These are phyloP conservation scores for Yamadazyma laniorum DNA, from an alignment of 805 yeast species.

Conservation along the genomic window DNA sequence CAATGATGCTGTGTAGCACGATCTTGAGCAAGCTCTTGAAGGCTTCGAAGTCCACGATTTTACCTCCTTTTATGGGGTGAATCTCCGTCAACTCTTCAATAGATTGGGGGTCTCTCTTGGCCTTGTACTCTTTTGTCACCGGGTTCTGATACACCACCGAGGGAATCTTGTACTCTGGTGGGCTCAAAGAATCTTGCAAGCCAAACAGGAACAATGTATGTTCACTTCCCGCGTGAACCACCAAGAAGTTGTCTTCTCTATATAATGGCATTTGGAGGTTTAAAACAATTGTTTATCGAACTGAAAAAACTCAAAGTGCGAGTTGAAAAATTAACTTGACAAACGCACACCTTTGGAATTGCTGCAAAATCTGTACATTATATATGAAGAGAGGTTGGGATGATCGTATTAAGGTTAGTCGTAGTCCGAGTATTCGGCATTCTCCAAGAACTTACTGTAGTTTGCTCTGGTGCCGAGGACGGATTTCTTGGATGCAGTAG, in stretches of 20 bases:
- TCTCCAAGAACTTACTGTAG: conserved; percentile 37
- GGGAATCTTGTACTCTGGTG: conserved; percentile 77
- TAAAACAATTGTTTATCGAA: conserved; percentile 1
- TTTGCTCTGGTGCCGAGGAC: conserved; percentile 41
- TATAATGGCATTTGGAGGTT: conserved; percentile 44
- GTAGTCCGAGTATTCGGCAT: conserved; percentile 17
- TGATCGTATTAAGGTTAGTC: too few relatives aligned
- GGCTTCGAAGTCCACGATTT: conserved; percentile 66
- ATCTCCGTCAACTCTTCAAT: conserved; percentile 38
- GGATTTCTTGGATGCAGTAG: conserved; percentile 31
- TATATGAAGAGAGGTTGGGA: too few relatives aligned
- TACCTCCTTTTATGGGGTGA: conserved; percentile 63
- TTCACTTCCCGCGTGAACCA: conserved; percentile 78
- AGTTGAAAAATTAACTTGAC: background rate
- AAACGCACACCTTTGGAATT: background rate
- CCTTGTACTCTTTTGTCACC: conserved; percentile 34
- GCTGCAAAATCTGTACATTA: background rate
- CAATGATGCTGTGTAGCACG: conserved; percentile 37
- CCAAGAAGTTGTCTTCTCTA: conserved; percentile 45
- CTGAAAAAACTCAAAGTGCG: conserved; percentile 5
- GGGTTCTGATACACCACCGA: conserved; percentile 62
- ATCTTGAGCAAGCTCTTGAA: conserved; percentile 60
- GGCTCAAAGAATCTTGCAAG: conserved; percentile 66
- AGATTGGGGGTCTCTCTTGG: conserved; percentile 30
- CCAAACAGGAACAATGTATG: conserved; percentile 79